Evolutionary conservation across 2,329 filamentous ascomycete species (phyloP).

Genomic region (Samsoniella hepiali): DNA sequence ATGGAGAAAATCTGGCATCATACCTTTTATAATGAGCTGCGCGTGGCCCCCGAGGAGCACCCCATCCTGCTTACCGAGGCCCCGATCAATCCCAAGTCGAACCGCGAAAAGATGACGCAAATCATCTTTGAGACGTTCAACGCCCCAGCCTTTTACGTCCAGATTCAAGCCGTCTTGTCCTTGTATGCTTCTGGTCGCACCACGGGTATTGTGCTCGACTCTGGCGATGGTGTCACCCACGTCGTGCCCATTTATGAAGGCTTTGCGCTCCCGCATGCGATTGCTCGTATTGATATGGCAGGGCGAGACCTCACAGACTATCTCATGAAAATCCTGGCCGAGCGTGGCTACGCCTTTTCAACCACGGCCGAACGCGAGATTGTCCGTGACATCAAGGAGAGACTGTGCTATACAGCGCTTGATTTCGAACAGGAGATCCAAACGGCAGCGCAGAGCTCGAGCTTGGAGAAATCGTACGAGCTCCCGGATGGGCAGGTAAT

Average conservation of each 20-base stretch:
- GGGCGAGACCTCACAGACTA: conserved; percentile 99
- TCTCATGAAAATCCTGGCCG: conserved; percentile 99
- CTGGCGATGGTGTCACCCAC: conserved; percentile 99
- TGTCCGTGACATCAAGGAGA: conserved; percentile 99
- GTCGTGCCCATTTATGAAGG: conserved; percentile 99
- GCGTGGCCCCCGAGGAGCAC: conserved; percentile 99
- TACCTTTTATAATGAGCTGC: conserved; percentile 99
- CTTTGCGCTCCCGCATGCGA: conserved; percentile 99
- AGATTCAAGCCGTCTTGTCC: conserved; percentile 98
- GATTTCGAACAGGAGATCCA: conserved; percentile 99
- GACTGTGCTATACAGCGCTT: conserved; percentile 99
- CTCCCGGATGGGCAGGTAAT: conserved; percentile 99
- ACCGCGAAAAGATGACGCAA: conserved; percentile 99
- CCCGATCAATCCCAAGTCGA: conserved; percentile 99
- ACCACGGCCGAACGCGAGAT: conserved; percentile 99
- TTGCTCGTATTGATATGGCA: conserved; percentile 99
- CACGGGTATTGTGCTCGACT: conserved; percentile 99
- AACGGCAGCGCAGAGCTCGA: conserved; percentile 97
- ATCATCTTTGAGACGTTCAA: conserved; percentile 99
- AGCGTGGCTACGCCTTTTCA: conserved; percentile 99
- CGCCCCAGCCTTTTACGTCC: conserved; percentile 99
- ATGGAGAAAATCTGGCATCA: conserved; percentile 99
- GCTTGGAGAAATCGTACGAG: conserved; percentile 99
- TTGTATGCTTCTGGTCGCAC: conserved; percentile 99
- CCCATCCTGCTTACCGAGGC: conserved; percentile 98